Evolutionary conservation across 139 green algal genomes (phyloP).

Genomic region (Chlorella sp.): DNA sequence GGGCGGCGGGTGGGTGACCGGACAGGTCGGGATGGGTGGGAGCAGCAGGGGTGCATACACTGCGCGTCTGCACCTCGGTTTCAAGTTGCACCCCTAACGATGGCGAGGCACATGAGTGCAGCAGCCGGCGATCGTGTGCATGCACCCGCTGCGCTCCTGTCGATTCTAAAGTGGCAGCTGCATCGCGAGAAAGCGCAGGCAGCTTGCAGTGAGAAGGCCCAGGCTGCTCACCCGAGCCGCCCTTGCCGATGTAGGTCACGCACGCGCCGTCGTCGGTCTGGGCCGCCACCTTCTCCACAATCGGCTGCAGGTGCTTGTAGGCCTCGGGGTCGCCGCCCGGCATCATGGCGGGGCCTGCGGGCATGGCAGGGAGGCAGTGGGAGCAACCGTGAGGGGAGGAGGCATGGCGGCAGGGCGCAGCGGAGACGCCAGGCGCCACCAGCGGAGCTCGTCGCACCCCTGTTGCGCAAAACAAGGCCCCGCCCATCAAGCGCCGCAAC

Average conservation of each 20-base stretch:
- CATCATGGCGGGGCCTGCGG: slow-evolving; percentile 94
- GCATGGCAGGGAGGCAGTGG: no score
- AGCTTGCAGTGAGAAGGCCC: not conserved
- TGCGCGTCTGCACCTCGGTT: no score
- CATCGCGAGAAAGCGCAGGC: not conserved
- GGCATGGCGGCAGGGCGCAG: no score
- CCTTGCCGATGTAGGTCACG: slow-evolving; percentile 84
- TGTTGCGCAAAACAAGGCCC: not conserved
- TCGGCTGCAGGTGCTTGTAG: slow-evolving; percentile 85
- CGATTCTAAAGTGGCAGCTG: no score
- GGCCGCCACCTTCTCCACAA: slow-evolving; percentile 94
- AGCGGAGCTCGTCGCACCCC: no score
- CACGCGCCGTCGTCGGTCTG: slow-evolving; percentile 97
- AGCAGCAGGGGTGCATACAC: not conserved
- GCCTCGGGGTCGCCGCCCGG: slow-evolving; percentile 91
- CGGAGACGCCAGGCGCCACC: no score
- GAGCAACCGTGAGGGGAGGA: no score
- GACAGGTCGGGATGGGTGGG: not conserved
- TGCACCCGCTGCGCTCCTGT: no score
- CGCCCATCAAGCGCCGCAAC: no score
- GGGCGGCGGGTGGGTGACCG: not conserved
- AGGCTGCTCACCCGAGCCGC: slow-evolving; percentile 52
- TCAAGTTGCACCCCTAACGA: no score
- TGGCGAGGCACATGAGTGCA: no score
- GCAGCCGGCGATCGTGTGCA: no score